These are phyloP conservation scores for Venturia oleaginea DNA, from an alignment of 2,329 filamentous ascomycete genomes.

Conservation along the genomic window DNA sequence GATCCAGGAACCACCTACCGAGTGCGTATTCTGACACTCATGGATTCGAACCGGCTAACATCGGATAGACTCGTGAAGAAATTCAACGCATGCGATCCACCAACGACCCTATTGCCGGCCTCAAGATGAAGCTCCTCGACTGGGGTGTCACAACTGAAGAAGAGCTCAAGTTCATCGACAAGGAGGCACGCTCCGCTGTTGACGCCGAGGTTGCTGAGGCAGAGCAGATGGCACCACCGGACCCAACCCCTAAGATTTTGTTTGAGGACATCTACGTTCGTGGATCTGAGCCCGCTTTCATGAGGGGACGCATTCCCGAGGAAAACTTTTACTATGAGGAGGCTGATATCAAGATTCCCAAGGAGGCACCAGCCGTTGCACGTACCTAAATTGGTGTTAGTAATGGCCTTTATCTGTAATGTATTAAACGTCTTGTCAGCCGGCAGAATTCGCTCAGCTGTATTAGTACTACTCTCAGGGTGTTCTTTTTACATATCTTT, in stretches of 20 bases:
- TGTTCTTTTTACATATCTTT: background rate
- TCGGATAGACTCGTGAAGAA: constrained; percentile 72
- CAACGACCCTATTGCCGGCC: constrained; percentile 93
- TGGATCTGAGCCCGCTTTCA: constrained; percentile 78
- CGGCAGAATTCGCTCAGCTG: background rate
- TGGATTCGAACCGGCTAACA: constrained; percentile 17
- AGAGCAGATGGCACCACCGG: constrained; percentile 77
- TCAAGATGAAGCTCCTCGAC: constrained; percentile 97
- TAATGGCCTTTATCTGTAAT: background rate
- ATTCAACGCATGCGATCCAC: constrained; percentile 99
- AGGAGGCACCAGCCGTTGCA: constrained; percentile 26
- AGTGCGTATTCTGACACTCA: constrained; percentile 22
- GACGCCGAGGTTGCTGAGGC: constrained; percentile 84
- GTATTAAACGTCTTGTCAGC: background rate
- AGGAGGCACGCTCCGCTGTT: constrained; percentile 77
- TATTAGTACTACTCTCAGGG: background rate
- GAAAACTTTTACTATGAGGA: constrained; percentile 75
- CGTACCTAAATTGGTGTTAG: constrained; percentile 21
- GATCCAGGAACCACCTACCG: constrained; percentile 98
- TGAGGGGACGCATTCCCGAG: constrained; percentile 78
- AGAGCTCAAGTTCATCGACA: constrained; percentile 92
- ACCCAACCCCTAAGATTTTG: constrained; percentile 70
- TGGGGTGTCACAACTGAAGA: constrained; percentile 89
- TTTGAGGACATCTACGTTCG: constrained; percentile 95
- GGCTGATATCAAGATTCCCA: constrained; percentile 29